A percentile compares a stretch with the other conserved stretches of the same genome.
Evolutionary conservation across 2,329 filamentous ascomycete species (phyloP).

Genomic region (Colletotrichum sublineola): DNA sequence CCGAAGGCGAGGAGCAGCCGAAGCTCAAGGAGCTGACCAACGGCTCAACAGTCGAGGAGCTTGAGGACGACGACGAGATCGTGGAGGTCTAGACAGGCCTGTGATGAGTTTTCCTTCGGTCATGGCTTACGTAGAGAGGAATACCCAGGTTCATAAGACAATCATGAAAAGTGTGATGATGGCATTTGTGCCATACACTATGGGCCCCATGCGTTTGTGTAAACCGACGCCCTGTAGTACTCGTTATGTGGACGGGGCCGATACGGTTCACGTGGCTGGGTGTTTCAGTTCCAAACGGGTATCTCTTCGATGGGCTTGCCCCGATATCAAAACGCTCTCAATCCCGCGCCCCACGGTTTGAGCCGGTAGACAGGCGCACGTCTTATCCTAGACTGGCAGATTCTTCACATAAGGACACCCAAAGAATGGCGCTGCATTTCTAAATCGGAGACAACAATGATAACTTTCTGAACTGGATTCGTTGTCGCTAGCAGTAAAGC

Average conservation of each 20-base stretch:
- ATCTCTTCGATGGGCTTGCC: background rate
- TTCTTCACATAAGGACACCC: background rate
- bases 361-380: background rate
- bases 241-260: background rate
- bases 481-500: background rate
- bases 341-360: background rate
- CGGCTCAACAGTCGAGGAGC: conserved; percentile 60
- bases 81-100: conserved; percentile 62
- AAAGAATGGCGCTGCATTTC: too few species aligned
- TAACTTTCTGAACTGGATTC: background rate
- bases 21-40: conserved; percentile 56
- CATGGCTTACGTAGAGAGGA: conserved; percentile 38
- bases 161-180: conserved; percentile 2
- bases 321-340: background rate
- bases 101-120: conserved; percentile 27
- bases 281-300: background rate
- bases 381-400: background rate
- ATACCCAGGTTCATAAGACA: conserved; percentile 37
- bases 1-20: conserved; percentile 54
- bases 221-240: background rate
- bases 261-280: background rate
- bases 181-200: background rate
- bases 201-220: background rate
- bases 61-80: conserved; percentile 65
- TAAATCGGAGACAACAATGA: background rate